phyloP scores from a whole-genome alignment of 345 rosid species.

The Zanthoxylum bungeanum region DNA sequence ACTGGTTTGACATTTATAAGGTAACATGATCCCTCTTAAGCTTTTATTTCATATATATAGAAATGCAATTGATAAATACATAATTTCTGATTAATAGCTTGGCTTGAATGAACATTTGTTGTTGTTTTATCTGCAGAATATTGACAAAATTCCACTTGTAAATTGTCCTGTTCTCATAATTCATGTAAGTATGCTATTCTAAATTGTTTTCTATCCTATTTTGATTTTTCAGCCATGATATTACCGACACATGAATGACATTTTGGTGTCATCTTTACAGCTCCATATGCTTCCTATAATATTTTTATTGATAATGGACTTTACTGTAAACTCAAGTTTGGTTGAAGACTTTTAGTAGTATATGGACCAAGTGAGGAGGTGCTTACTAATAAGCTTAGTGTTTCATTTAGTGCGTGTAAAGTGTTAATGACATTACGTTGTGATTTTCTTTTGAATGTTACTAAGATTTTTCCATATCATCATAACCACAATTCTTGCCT shows the following conservation, averaged over 20 bases:
- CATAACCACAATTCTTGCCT: background rate
- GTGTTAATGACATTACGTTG: background rate
- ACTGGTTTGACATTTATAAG: slow-evolving; percentile 99
- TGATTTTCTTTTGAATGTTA: background rate
- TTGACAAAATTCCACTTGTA: slow-evolving; percentile 91
- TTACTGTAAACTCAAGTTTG: background rate
- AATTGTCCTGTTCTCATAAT: slow-evolving; percentile 91
- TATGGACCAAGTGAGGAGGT: background rate
- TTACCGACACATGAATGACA: background rate
- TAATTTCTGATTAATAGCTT: slow-evolving; percentile 4
- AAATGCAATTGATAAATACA: background rate
- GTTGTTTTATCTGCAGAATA: slow-evolving; percentile 57
- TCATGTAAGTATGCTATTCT: slow-evolving; percentile 63
- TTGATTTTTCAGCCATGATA: no score
- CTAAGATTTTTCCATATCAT: background rate
- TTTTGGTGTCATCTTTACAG: slow-evolving; percentile 2
- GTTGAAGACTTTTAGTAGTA: background rate
- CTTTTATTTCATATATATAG: slow-evolving; percentile 8
- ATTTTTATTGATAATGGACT: background rate
- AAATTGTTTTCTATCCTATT: background rate
- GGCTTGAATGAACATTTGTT: background rate
- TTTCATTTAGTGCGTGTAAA: background rate
- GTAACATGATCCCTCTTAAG: slow-evolving; percentile 29
- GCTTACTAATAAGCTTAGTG: no score
- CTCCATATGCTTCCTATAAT: background rate